These are phyloP conservation scores for Penicillium expansum DNA, from an alignment of 2,329 filamentous ascomycete genomes.

Conservation along the genomic window DNA sequence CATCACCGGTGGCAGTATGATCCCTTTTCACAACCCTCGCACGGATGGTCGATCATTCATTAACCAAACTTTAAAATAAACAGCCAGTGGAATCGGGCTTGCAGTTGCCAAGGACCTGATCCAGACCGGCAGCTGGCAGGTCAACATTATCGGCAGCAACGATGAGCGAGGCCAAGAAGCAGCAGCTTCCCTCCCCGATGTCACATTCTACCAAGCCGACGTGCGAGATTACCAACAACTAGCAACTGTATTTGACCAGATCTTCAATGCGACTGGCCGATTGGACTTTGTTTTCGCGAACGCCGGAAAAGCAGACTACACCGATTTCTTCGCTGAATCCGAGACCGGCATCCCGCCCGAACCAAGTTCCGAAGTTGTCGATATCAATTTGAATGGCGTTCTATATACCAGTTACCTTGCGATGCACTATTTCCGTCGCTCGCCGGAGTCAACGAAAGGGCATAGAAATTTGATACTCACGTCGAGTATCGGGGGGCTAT, in stretches of 20 bases:
- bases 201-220: conserved; percentile 41
- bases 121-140: conserved; percentile 36
- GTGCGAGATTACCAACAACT: conserved; percentile 38
- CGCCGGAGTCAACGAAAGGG: conserved; percentile 19
- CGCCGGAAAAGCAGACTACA: conserved; percentile 46
- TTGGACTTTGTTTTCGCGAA: conserved; percentile 54
- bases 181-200: conserved; percentile 26
- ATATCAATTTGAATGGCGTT: conserved; percentile 43
- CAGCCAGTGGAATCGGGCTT: conserved; percentile 46
- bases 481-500: conserved; percentile 39
- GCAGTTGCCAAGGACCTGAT: conserved; percentile 42
- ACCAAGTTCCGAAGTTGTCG: conserved; percentile 37
- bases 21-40: background rate
- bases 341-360: conserved; percentile 19
- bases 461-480: conserved; percentile 34
- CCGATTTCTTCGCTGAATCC: conserved; percentile 40
- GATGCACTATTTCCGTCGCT: conserved; percentile 41
- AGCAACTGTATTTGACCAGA: conserved; percentile 35
- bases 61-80: background rate
- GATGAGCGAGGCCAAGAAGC: conserved; percentile 31
- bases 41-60: background rate
- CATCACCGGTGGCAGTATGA: conserved; percentile 15
- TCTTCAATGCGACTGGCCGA: conserved; percentile 36
- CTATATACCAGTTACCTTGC: conserved; percentile 43
- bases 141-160: conserved; percentile 44